Base-by-base conservation (phyloP, 108 stramenopile species). In the Fistulifera pelliculosa region DNA sequence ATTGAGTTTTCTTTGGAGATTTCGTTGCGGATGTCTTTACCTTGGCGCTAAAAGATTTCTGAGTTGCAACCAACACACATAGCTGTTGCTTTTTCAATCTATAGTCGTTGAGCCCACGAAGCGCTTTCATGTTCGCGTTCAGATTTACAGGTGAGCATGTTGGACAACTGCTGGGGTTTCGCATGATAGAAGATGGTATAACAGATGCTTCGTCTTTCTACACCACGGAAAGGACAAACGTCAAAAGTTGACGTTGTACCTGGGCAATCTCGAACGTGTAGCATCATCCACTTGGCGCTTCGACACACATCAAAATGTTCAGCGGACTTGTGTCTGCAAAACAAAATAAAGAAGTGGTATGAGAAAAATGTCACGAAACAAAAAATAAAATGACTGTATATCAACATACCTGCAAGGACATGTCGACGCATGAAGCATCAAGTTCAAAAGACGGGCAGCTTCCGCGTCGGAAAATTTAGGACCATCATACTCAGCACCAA, bases 191-290 rank as follows among this genome's bases (percentile, higher is more conserved):
- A 95, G 66, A 62, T 92, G 94, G 51, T 72, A 82, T 4, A 95
- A 67, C n/a, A 95, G 62, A 62, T 90, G 81, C 53, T 92, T 92
- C 27, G 79, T 70, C 58, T 90, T 86, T 4, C 87, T 76, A 68
- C 94, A 95, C 94, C 94, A 95, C 21, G 86, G 85, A 62, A 90
- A 92, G n/a, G 88, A 59, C 94, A 95, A n/a, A 81, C 64, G 58
- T 90, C 84, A 49, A 71, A 78, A 19, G 82, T 75, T 21, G 80
- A 70, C 28, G 80, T 74, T 41, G 79, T 74, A 35, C 93, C 93
- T 7, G 81, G 72, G 67, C 94, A 95, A 68, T 95, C 94, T 45
- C 94, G 69, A 40, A 90, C 83, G 60, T 95, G 94, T 15, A 95
- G 69, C 90, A 95, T 92, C 69, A 95, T 70, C 53, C 73, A 95